phyloP scores from a whole-genome alignment of 345 rosid genomes.

The Lenwebbia sp. region DNA sequence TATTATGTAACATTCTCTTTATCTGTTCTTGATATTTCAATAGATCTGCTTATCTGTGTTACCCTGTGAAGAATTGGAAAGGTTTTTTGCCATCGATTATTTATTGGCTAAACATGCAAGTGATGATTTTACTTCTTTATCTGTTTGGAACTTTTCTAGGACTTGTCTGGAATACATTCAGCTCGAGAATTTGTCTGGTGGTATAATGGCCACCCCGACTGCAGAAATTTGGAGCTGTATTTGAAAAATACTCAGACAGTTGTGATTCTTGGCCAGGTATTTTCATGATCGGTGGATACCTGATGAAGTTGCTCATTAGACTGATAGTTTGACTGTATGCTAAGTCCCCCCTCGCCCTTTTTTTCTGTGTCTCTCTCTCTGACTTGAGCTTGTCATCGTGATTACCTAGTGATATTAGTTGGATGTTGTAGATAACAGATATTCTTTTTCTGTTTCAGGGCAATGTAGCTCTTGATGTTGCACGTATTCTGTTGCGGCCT shows the following conservation, averaged over 20 bases:
- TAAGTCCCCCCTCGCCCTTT: not conserved
- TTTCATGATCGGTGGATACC: not conserved
- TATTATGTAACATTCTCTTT: not conserved
- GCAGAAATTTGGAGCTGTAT: slow-evolving; percentile 52
- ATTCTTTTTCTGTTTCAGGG: slow-evolving; percentile 39
- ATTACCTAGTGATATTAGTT: not conserved
- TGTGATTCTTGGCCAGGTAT: slow-evolving; percentile 79
- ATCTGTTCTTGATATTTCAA: not conserved
- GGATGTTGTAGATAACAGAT: not conserved
- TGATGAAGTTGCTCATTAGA: not conserved
- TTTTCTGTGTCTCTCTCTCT: not conserved
- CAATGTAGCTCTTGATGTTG: slow-evolving; percentile 93
- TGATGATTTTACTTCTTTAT: not conserved
- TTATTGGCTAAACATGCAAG: not conserved
- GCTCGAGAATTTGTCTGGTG: slow-evolving; percentile 99
- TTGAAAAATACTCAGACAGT: slow-evolving; percentile 65
- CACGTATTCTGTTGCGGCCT: slow-evolving; percentile 76
- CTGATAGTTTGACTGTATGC: not conserved
- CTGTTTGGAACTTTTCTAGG: slow-evolving; percentile 19
- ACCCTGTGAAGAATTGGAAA: not conserved
- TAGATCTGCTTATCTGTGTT: not conserved
- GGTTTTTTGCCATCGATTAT: not conserved
- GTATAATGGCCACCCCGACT: slow-evolving; percentile 93
- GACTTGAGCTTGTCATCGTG: not conserved
- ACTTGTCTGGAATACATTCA: slow-evolving; percentile 56